These are phyloP conservation scores for Boletus subluridellus DNA, from an alignment of 1,284 basidiomycete species.

Conservation along the genomic window DNA sequence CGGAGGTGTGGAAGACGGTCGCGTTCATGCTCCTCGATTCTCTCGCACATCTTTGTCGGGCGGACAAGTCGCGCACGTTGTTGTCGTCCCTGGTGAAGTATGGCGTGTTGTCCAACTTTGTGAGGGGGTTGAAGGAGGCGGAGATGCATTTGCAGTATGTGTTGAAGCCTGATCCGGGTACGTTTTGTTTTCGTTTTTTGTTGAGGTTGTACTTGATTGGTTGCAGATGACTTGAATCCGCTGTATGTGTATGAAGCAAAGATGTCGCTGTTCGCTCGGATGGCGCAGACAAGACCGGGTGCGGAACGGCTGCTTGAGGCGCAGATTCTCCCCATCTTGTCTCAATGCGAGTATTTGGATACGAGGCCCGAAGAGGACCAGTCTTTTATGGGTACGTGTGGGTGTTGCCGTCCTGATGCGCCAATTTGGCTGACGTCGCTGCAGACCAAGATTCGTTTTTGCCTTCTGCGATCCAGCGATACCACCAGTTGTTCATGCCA, in stretches of 20 bases:
- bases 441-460: slow-evolving; percentile 82
- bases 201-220: background rate
- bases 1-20: slow-evolving; percentile 95
- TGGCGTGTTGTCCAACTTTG: slow-evolving; percentile 83
- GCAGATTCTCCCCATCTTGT: slow-evolving; percentile 73
- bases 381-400: background rate
- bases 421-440: background rate
- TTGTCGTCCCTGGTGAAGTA: slow-evolving; percentile 64
- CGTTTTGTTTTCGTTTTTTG: slow-evolving; percentile 19
- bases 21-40: slow-evolving; percentile 85
- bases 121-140: slow-evolving; percentile 78
- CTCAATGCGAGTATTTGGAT: slow-evolving; percentile 85
- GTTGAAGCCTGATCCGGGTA: slow-evolving; percentile 86
- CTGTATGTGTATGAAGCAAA: slow-evolving; percentile 78
- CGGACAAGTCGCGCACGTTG: slow-evolving; percentile 59
- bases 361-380: slow-evolving; percentile 39
- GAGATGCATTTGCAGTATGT: slow-evolving; percentile 79
- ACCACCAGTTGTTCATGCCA: slow-evolving; percentile 71
- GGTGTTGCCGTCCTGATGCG: background rate
- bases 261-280: no score
- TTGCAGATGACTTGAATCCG: slow-evolving; percentile 79
- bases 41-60: slow-evolving; percentile 62
- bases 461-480: slow-evolving; percentile 82
- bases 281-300: no score
- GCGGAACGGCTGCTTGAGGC: slow-evolving; percentile 81